Conservation (phyloP, 1,284 basidiomycete genomes). For the Coniferiporia sulphurascens region DNA sequence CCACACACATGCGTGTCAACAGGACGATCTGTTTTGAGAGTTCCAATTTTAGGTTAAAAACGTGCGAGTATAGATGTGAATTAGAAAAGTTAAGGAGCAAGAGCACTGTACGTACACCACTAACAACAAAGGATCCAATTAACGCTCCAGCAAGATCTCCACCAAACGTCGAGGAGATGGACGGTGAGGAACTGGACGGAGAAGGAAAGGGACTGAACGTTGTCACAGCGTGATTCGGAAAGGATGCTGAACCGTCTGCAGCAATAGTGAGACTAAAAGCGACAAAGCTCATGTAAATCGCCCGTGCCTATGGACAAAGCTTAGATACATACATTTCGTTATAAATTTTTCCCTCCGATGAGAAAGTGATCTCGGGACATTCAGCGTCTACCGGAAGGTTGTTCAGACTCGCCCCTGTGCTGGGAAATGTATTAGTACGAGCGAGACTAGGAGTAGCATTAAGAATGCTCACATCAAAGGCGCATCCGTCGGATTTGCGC, state of each 20-base stretch:
- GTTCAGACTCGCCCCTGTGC: not conserved
- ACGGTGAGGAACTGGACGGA: not conserved
- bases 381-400: conserved; percentile 10
- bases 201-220: not conserved
- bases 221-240: not conserved
- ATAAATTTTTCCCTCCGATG: conserved; percentile 7
- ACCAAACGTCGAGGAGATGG: not conserved
- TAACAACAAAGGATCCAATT: conserved; percentile 15
- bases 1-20: no score
- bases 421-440: not conserved
- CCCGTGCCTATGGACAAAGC: not conserved
- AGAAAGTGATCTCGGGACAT: conserved; percentile 7
- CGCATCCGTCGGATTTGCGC: not conserved
- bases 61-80: not conserved
- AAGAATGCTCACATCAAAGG: not conserved
- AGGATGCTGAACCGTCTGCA: conserved; percentile 1
- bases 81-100: not conserved
- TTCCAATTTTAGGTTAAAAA: no score
- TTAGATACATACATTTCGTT: not conserved
- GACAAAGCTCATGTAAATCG: not conserved
- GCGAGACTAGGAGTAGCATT: not conserved
- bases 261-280: conserved; percentile 9
- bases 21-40: no score
- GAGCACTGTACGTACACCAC: conserved; percentile 2
- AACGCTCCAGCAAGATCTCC: conserved; percentile 13